A percentile compares a stretch with the other conserved stretches of the same genome.
Conservation (phyloP, 257 asterid genomes). For the Nicotiana sylvestris region DNA sequence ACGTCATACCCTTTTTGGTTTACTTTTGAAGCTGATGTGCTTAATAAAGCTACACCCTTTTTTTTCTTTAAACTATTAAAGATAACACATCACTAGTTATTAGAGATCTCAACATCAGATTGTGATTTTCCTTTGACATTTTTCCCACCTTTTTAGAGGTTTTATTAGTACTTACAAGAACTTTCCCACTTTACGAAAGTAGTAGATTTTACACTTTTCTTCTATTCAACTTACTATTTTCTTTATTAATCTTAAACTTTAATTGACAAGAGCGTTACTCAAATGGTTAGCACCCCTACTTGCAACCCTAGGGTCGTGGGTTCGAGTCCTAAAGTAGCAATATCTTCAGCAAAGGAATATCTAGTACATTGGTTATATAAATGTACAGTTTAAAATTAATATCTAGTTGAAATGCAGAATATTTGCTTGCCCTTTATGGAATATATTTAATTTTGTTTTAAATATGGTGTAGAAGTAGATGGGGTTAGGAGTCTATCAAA, state of each 20-base stretch:
- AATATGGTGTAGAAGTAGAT: constrained; percentile 7
- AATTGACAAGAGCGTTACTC: too few relatives aligned
- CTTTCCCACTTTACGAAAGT: background rate
- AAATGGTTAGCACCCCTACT: too few relatives aligned
- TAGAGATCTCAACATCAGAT: background rate
- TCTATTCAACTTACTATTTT: background rate
- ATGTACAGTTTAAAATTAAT: background rate
- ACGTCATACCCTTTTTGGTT: background rate
- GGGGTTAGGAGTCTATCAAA: constrained; percentile 20
- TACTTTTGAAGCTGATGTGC: background rate
- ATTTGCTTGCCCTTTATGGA: background rate
- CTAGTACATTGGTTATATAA: background rate
- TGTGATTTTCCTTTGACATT: constrained; percentile 7
- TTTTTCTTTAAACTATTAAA: background rate
- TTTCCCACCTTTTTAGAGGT: background rate
- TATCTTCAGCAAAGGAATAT: too few relatives aligned
- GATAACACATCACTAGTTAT: background rate
- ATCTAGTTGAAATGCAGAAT: background rate
- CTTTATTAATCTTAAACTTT: background rate
- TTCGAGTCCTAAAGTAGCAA: too few relatives aligned
- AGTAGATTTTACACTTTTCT: background rate
- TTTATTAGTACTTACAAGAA: background rate
- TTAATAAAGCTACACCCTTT: background rate
- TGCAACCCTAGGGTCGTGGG: too few relatives aligned
- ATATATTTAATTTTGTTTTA: constrained; percentile 2